These are phyloP conservation scores for Cerioporus squamosus DNA, from an alignment of 1,284 basidiomycete species.

Conservation along the genomic window DNA sequence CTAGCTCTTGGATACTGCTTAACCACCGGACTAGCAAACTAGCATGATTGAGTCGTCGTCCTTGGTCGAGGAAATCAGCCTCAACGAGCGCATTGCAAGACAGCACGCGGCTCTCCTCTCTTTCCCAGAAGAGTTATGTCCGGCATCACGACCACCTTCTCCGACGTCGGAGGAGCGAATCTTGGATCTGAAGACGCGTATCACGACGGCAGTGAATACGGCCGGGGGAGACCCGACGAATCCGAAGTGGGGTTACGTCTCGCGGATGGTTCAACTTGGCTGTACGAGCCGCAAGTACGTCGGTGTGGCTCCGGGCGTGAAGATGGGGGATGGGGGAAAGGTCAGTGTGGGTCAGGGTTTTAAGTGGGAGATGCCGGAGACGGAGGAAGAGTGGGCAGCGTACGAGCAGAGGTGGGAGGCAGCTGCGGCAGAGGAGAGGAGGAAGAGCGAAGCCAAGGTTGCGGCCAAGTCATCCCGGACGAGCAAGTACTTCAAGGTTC, in stretches of 20 bases:
- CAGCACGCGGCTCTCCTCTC: conserved; percentile 14
- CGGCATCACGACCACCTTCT: conserved; percentile 26
- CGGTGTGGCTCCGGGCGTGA: conserved; percentile 25
- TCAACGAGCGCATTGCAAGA: conserved; percentile 20
- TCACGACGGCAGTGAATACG: conserved; percentile 22
- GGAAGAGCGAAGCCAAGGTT: background rate
- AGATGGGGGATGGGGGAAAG: conserved; percentile 27
- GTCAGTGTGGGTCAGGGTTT: conserved; percentile 22
- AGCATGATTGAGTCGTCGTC: conserved; percentile 4
- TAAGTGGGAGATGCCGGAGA: conserved; percentile 30
- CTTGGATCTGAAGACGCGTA: conserved; percentile 10
- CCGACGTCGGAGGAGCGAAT: conserved; percentile 18
- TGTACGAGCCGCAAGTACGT: conserved; percentile 31
- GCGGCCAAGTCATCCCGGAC: conserved; percentile 2
- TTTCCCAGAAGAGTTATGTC: conserved; percentile 24
- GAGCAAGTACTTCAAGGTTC: conserved; percentile 31
- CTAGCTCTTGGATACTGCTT: background rate
- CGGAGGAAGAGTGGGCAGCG: conserved; percentile 31
- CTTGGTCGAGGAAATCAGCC: conserved; percentile 1
- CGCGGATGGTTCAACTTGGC: conserved; percentile 25
- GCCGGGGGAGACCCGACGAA: conserved; percentile 28
- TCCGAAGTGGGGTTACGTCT: conserved; percentile 35
- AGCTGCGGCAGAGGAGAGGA: conserved; percentile 11
- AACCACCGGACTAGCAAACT: no score
- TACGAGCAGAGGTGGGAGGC: conserved; percentile 31